Conservation (phyloP, 177 flowering plant species). For the Vitis hybrid region DNA sequence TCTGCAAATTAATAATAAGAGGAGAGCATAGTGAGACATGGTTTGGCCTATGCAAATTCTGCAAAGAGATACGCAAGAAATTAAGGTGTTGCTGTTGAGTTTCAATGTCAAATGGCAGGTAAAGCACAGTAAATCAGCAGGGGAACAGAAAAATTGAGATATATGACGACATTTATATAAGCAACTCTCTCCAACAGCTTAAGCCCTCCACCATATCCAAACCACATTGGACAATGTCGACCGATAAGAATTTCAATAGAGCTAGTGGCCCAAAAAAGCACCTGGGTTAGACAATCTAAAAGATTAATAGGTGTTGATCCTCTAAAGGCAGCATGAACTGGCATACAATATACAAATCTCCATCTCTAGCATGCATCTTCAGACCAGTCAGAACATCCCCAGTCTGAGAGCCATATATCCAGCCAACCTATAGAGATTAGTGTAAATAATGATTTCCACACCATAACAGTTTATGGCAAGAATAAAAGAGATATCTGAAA, state of each 20-base stretch:
- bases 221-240: conserved; percentile 29
- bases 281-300: conserved; percentile 22
- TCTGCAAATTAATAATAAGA: conserved; percentile 9
- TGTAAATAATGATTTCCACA: background rate
- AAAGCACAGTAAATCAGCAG: conserved; percentile 14
- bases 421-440: conserved; percentile 11
- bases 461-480: too few species aligned
- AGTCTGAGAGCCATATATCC: conserved; percentile 22
- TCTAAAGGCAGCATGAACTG: conserved; percentile 16
- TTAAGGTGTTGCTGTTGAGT: background rate
- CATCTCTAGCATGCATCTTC: conserved; percentile 26
- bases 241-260: conserved; percentile 17
- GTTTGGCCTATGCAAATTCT: too few species aligned
- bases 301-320: conserved; percentile 23
- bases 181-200: conserved; percentile 24
- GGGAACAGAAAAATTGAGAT: conserved; percentile 15
- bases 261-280: conserved; percentile 21
- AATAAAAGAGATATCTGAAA: too few species aligned
- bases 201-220: conserved; percentile 21
- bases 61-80: background rate
- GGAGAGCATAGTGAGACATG: too few species aligned
- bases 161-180: conserved; percentile 19
- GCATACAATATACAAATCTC: conserved; percentile 25
- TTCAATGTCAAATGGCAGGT: conserved; percentile 10
- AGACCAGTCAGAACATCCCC: conserved; percentile 21